These are phyloP conservation scores for Fusarium algeriense DNA, from an alignment of 2,329 filamentous ascomycete genomes.

Conservation along the genomic window DNA sequence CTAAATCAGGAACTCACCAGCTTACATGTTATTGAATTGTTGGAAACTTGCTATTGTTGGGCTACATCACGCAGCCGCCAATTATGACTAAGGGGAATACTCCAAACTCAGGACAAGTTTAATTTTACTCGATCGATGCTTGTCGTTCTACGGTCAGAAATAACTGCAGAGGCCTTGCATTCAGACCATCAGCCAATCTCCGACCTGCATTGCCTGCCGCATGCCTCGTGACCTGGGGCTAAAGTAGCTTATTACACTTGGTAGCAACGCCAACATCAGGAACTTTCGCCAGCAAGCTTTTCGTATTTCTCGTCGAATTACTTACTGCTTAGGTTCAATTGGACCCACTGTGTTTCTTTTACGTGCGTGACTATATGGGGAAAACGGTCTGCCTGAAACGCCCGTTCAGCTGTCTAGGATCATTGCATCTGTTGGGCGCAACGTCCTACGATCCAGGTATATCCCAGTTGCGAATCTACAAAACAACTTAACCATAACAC, in stretches of 20 bases:
- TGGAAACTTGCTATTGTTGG: constrained; percentile 14
- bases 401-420: constrained; percentile 2
- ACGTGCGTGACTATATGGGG: constrained; percentile 14
- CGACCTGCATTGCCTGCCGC: constrained; percentile 25
- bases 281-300: constrained; percentile 13
- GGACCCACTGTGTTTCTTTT: constrained; percentile 28
- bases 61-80: constrained; percentile 1
- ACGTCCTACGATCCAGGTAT: constrained; percentile 2
- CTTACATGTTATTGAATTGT: constrained; percentile 24
- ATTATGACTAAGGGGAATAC: constrained; percentile 3
- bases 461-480: constrained; percentile 16
- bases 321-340: constrained; percentile 16
- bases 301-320: constrained; percentile 33
- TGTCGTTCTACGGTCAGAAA: constrained; percentile 12
- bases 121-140: constrained; percentile 5
- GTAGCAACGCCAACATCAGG: constrained; percentile 16
- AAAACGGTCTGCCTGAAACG: constrained; percentile 22
- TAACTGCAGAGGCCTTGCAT: neutral
- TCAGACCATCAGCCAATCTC: constrained; percentile 12
- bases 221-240: constrained; percentile 37
- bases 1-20: constrained; percentile 10
- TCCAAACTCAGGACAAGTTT: constrained; percentile 20
- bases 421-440: neutral
- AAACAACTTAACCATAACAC: neutral
- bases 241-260: constrained; percentile 25